A percentile compares a stretch with the other conserved stretches of the same genome.
phyloP scores from a whole-genome alignment of 2,329 filamentous ascomycete genomes.

The Fusarium metavorans region DNA sequence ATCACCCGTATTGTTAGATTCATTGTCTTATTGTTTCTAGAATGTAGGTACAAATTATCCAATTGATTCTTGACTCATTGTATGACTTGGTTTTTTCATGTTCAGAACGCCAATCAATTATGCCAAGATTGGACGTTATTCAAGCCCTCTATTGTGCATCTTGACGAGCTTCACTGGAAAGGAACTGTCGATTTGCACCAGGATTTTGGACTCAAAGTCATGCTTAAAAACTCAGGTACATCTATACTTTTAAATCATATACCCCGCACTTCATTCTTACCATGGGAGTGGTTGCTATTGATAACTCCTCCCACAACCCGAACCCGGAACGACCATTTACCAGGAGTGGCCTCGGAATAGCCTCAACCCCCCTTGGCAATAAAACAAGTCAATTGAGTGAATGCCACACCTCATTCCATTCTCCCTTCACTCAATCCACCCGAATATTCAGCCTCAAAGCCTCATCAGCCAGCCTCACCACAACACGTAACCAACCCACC shows the following conservation, averaged over 20 bases:
- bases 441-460: not conserved
- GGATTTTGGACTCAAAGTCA: not conserved
- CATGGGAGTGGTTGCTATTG: not conserved
- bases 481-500: not conserved
- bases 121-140: not conserved
- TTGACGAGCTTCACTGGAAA: not conserved
- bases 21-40: not conserved
- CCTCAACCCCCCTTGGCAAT: not conserved
- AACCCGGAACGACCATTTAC: not conserved
- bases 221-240: too few species aligned
- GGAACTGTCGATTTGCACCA: not conserved
- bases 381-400: not conserved
- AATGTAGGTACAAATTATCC: not conserved
- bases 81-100: not conserved
- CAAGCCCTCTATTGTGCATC: not conserved
- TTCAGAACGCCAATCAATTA: not conserved
- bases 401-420: not conserved
- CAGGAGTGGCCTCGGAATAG: not conserved
- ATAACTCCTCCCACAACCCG: not conserved
- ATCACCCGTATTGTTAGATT: not conserved
- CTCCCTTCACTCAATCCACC: not conserved
- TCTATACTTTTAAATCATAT: too few species aligned
- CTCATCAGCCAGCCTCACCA: not conserved
- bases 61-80: not conserved
- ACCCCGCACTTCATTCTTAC: not conserved